A percentile compares a stretch with the other conserved stretches of the same genome.
phyloP scores from a whole-genome alignment of 805 yeast genomes.

The Metschnikowia henanensis region DNA sequence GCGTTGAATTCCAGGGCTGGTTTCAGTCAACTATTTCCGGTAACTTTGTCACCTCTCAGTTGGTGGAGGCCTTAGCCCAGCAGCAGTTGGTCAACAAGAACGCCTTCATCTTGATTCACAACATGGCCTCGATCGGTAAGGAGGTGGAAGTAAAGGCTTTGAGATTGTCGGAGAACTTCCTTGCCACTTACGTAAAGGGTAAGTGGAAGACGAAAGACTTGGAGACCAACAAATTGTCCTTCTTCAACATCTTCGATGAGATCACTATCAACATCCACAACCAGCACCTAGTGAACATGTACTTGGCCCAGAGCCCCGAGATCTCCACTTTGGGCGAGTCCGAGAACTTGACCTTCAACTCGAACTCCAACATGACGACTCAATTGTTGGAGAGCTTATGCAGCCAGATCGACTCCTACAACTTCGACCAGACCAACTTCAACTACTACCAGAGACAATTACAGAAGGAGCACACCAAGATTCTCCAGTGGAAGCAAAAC shows the following conservation, averaged over 20 bases:
- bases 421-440: slow-evolving; percentile 76
- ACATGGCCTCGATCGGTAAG: slow-evolving; percentile 64
- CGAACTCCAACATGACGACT: slow-evolving; percentile 44
- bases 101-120: slow-evolving; percentile 62
- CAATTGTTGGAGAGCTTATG: slow-evolving; percentile 60
- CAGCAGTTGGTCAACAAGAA: slow-evolving; percentile 59
- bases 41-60: slow-evolving; percentile 61
- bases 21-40: slow-evolving; percentile 72
- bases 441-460: slow-evolving; percentile 79
- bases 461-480: slow-evolving; percentile 66
- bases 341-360: slow-evolving; percentile 41
- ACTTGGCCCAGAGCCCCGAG: slow-evolving; percentile 35
- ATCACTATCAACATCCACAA: slow-evolving; percentile 65
- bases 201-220: slow-evolving; percentile 68
- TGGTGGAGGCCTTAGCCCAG: slow-evolving; percentile 68
- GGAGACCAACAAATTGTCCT: slow-evolving; percentile 58
- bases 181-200: slow-evolving; percentile 54
- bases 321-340: slow-evolving; percentile 25
- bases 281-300: slow-evolving; percentile 63
- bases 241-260: slow-evolving; percentile 69
- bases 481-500: slow-evolving; percentile 73
- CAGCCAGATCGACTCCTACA: slow-evolving; percentile 71
- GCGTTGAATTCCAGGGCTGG: slow-evolving; percentile 78
- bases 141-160: slow-evolving; percentile 69
- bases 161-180: slow-evolving; percentile 62